Base-by-base conservation (phyloP, 352 stramenopile species). In the Phytophthora sansomeana region DNA sequence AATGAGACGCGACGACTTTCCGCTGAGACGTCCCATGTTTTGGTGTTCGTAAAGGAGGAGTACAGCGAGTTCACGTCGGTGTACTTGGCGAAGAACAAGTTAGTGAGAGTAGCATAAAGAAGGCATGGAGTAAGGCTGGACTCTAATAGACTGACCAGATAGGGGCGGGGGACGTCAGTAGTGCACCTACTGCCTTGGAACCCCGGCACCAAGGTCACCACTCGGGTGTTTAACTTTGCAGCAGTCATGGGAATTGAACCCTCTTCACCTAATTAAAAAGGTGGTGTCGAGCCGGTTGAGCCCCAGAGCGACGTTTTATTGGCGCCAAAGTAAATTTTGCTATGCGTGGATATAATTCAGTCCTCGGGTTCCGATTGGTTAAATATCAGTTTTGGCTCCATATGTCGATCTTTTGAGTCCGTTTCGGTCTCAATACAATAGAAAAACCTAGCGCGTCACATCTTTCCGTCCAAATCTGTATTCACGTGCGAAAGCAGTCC, bases 151-250 rank as follows among this genome's bases (percentile, higher is more conserved):
- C 26, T 21, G 4, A 41, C 46, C 16, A 50, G 14, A n/a, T n/a
- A n/a, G n/a, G n/a, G n/a, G n/a, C n/a, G n/a, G n/a, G n/a, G n/a
- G n/a, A n/a, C n/a, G n/a, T n/a, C n/a, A n/a, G n/a, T n/a, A n/a
- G n/a, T n/a, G n/a, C n/a, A n/a, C n/a, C n/a, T n/a, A n/a, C n/a
- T n/a, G n/a, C n/a, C n/a, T n/a, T n/a, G n/a, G n/a, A n/a, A n/a
- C n/a, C n/a, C n/a, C n/a, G n/a, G n/a, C n/a, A n/a, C n/a, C 30
- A 55, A 55, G 48, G 30, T 55, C 48, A 55, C 17, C n/a, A 19
- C 8, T 33, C 21, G 24, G 6, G 13, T 14, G 47, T 11, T 54
- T 54, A 29, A 54, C n/a, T 54, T 54, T 54, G 30, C 47, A 28
- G 29, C n/a, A n/a, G n/a, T 54, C 16, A 8, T 42, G 47, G 47